Evolutionary conservation across 352 stramenopile genomes (phyloP), one percentile per base, ranked within the genome.

Genomic region (Blastocystis sp.): DNA sequence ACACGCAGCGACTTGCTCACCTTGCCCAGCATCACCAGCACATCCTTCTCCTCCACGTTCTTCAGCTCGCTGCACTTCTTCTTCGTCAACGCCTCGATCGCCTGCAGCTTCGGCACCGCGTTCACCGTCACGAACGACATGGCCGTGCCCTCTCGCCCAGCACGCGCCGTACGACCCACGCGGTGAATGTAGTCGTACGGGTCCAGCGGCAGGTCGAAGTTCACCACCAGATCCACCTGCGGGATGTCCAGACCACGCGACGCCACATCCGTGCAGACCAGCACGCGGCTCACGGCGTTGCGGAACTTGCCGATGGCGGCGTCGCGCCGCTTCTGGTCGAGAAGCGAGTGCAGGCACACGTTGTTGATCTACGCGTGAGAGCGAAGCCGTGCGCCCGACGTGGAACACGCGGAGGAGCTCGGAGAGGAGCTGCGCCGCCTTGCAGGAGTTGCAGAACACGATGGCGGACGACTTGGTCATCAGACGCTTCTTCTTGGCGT

Each of bases 131-230:
- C 95, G 16, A 99, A 92, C 88, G 95, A 97, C 45, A 98, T 95
- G 13, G 96, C 95, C 61, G 94, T 92, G 39, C 97, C 96, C 65
- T 93, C 92, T 71, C 95, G 92, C 6, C 97, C 96, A 0, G 95
- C 95, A 91, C 96, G 94, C 12, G 96, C 96, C 1, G 96, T 99
- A 90, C 97, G 94, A 69, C 97, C 97, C 41, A 98, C 96, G 39
- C 97, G 94, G 91, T 99, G 97, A 55, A 99, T 95, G 91, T 99
- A 99, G 91, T 98, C 96, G 60, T 97, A 94, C n/a, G 96, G 91
- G 74, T 95, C 95, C 35, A 95, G 93, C 3, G 97, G 97, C 29
- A 99, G 88, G 91, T 99, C 97, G 55, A 96, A 98, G 91, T 99
- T 98, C 61, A 99, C 92, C 29, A 99, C 97, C 1, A 98, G 91